Base-by-base conservation (phyloP, 192 early-diverging fungal genomes). In the Paraglomus brasilianum region DNA sequence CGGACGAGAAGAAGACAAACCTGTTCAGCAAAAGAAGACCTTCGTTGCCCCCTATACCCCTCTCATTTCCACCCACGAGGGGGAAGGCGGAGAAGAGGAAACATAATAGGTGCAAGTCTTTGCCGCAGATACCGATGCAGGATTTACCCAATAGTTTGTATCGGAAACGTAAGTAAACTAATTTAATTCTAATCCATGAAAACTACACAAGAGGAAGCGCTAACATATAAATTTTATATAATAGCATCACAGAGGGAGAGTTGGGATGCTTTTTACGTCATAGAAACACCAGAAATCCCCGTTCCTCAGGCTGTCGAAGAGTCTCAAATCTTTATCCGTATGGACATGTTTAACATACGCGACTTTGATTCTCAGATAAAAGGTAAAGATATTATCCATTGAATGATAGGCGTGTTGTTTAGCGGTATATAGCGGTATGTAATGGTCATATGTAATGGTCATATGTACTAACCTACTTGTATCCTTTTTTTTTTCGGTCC, bases 241-340 rank as follows among this genome's bases (percentile, higher is more conserved):
- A 59, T 36, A 65, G 47, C 70, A 2, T 69, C 69, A 4, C 66
- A 74, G 8, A 74, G 75, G 24, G 78, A 80, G 58, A 75, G 67
- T 59, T 80, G 78, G 78, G 78, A 80, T 63, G 78, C 74, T 43
- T 74, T 76, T 45, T 80, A 76, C 65, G 78, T 74, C 49, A 64
- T 76, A 44, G 74, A 67, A 7, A 59, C 51, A 0, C 40, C 52
- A 6, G 75, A 74, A n/a, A 72, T 80, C 22, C 71, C 65, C 46
- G 78, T 80, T 46, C 78, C 78, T 1, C 51, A 44, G 14, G 46
- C 58, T 47, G 78, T 80, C 17, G 73, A 72, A 14, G 78, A 80
- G 45, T 69, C 65, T 48, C 78, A 80, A 43, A 40, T 74, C 15
- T 76, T 73, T 15, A 46, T 80, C 8, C 68, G 76, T 47, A 72